Evolutionary conservation across 1,284 basidiomycete species (phyloP), one percentile per base, ranked within the genome.

Genomic region (Papiliotrema nemorosa): DNA sequence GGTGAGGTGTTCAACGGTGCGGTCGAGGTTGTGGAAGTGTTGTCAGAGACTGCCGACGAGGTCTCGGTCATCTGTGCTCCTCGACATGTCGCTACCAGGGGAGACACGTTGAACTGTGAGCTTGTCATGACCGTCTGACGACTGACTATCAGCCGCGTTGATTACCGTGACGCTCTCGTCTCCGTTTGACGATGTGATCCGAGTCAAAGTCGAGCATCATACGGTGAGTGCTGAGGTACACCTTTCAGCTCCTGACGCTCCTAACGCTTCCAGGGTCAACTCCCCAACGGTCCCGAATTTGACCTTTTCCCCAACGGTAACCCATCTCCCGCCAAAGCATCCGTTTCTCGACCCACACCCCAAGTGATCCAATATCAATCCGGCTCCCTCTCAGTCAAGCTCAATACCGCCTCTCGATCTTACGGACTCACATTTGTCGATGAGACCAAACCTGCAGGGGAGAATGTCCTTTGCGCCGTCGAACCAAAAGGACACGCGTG

Each of bases 1-100:
- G 68, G 66, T 13, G 49, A 58, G 45, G 48, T 43, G 22, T 65
- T 85, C 58, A 82, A 84, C 58, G 78, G 81, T 52, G 83, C 81
- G 40, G 81, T 85, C 47, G 85, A 83, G 39, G 64, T 67, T 10
- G 62, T 70, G 42, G 67, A 69, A n/a, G 55, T 70, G 27, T 58
- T 68, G 26, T 53, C 60, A 22, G 52, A 59, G 46, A 74, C 73
- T 26, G 65, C 72, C 20, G 76, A 80, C 26, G 80, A 79, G 1
- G 79, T 82, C 57, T 77, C 81, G 59, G 74, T 85, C 7, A 79
- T 82, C 47, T 83, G 86, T 29, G 76, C 86, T 6, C 83, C 84
- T 6, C 79, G 80, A 43, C 82, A 82, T 18, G 82, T 86, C 56
- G 78, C 80, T 45, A 81, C 84, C 66, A 78, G 84, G 47, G 85